Evolutionary conservation across 768 basidiomycete species (phyloP).

Genomic region (Tulasnella sp.): DNA sequence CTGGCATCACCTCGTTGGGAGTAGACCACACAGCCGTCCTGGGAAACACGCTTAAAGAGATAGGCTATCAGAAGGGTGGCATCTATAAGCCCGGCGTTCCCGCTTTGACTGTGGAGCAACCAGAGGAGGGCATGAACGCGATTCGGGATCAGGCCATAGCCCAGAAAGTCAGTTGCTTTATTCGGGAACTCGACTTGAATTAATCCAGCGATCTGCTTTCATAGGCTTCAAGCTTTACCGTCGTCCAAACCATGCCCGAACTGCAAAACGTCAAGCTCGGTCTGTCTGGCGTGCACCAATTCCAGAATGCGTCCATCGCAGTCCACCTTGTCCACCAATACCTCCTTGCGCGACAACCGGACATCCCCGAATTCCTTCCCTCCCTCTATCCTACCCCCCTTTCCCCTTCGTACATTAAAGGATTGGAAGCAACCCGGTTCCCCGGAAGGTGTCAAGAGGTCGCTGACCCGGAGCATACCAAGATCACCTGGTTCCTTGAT

Average conservation of each 20-base stretch:
- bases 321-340: slow-evolving; percentile 71
- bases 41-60: slow-evolving; percentile 85
- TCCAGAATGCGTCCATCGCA: slow-evolving; percentile 86
- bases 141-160: slow-evolving; percentile 69
- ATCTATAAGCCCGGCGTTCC: slow-evolving; percentile 93
- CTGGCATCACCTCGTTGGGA: slow-evolving; percentile 88
- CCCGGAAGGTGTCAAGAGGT: slow-evolving; percentile 94
- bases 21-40: slow-evolving; percentile 89
- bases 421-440: slow-evolving; percentile 76
- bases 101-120: slow-evolving; percentile 82
- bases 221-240: slow-evolving; percentile 69
- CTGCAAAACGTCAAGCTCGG: slow-evolving; percentile 66
- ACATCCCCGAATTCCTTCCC: slow-evolving; percentile 31
- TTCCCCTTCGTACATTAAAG: slow-evolving; percentile 58
- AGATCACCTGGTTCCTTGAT: slow-evolving; percentile 85
- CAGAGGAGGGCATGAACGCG: slow-evolving; percentile 65
- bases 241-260: slow-evolving; percentile 58
- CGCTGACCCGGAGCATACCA: slow-evolving; percentile 55
- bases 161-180: slow-evolving; percentile 54
- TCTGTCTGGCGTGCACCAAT: slow-evolving; percentile 84
- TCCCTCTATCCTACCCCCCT: slow-evolving; percentile 44
- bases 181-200: slow-evolving; percentile 20
- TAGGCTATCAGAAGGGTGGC: slow-evolving; percentile 94
- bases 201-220: neutral
- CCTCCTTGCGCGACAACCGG: slow-evolving; percentile 45